These are phyloP conservation scores for Fusarium udum DNA, from an alignment of 2,329 filamentous ascomycete species.

Conservation along the genomic window DNA sequence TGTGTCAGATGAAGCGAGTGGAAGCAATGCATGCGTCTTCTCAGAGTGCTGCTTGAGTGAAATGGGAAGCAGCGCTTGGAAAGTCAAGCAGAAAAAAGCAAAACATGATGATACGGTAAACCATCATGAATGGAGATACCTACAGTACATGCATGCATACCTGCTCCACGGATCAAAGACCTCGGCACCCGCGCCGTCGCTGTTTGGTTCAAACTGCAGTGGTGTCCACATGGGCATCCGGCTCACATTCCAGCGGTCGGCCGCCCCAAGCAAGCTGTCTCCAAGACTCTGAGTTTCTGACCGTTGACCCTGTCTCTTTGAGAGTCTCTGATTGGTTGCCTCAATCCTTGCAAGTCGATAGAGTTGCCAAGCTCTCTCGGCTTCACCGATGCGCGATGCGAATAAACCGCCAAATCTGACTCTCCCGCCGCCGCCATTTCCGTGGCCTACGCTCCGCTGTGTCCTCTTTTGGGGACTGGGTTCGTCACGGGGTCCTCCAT, in stretches of 20 bases:
- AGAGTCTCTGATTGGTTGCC: conserved; percentile 27
- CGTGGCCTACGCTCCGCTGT: conserved; percentile 29
- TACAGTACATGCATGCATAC: background rate
- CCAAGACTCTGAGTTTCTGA: conserved; percentile 12
- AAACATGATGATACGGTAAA: conserved; percentile 15
- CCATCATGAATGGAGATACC: conserved; percentile 5
- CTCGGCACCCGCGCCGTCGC: conserved; percentile 19
- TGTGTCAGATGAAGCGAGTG: conserved; percentile 5
- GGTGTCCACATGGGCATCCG: conserved; percentile 22
- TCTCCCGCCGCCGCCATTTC: conserved; percentile 26
- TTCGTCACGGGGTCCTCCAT: conserved; percentile 27
- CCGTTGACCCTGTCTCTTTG: conserved; percentile 17
- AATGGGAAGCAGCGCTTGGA: conserved; percentile 15
- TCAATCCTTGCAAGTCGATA: conserved; percentile 26
- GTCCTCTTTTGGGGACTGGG: conserved; percentile 29
- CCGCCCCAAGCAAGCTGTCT: conserved; percentile 28
- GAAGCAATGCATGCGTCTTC: conserved; percentile 6
- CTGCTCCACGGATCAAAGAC: conserved; percentile 1
- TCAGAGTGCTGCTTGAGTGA: conserved; percentile 6
- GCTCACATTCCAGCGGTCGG: conserved; percentile 41
- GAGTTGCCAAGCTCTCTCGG: conserved; percentile 42
- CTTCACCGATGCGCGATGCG: conserved; percentile 42
- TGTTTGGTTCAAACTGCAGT: background rate
- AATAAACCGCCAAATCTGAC: conserved; percentile 36
- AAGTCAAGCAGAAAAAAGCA: conserved; percentile 22